Percentiles rank a stretch among this genome's conserved stretches.
Evolutionary conservation across 805 yeast species (phyloP).

Genomic region (Schizosaccharomyces japonicus): DNA sequence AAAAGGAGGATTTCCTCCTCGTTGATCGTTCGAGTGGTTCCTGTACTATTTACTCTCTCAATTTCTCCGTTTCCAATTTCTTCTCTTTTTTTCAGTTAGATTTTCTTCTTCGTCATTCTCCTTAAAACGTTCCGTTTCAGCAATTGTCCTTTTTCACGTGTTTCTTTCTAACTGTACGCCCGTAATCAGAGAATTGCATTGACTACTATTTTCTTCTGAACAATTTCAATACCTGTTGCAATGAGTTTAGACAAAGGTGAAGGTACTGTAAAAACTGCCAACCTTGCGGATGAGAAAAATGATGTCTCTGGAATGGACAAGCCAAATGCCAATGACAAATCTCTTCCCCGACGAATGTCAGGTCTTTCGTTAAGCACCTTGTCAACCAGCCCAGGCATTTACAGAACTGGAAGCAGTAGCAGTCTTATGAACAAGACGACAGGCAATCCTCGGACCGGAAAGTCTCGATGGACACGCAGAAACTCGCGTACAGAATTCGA

Average conservation of each 20-base stretch:
- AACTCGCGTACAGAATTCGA: not conserved
- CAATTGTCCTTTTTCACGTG: not conserved
- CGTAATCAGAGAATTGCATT: not conserved
- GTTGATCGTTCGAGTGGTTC: no score
- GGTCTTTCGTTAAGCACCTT: not conserved
- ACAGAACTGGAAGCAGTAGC: not conserved
- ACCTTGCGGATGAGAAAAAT: not conserved
- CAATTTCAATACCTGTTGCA: not conserved
- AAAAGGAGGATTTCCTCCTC: no score
- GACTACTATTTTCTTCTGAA: not conserved
- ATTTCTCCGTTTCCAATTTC: no score
- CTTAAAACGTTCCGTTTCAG: not conserved
- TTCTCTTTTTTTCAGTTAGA: no score
- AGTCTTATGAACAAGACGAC: not conserved
- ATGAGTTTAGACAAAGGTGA: not conserved
- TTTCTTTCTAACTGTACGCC: not conserved
- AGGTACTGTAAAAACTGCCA: not conserved
- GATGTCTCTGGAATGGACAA: not conserved
- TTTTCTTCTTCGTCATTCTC: no score
- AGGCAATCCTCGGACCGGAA: not conserved
- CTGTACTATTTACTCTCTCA: no score
- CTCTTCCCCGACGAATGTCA: not conserved
- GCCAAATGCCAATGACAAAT: not conserved
- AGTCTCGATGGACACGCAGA: not conserved
- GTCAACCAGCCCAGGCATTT: not conserved